phyloP scores from a whole-genome alignment of 768 basidiomycete species.

The Tulasnella sp. region DNA sequence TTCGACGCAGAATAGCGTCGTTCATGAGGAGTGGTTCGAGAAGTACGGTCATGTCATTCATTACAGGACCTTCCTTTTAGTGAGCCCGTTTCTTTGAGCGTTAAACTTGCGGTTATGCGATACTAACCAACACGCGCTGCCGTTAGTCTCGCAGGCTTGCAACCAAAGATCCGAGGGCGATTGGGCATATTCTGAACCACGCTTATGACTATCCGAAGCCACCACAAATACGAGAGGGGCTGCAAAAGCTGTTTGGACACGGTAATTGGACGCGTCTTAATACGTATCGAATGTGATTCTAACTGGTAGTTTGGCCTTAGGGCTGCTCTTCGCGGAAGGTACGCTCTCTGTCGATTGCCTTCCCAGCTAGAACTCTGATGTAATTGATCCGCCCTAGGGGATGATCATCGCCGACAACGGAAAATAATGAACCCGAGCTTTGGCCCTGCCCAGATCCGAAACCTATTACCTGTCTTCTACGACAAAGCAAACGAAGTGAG shows the following conservation, averaged over 20 bases:
- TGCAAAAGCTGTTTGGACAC: background rate
- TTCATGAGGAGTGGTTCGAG: constrained; percentile 8
- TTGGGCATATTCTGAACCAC: constrained; percentile 1
- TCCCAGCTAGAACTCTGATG: background rate
- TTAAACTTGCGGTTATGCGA: background rate
- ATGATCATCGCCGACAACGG: constrained; percentile 13
- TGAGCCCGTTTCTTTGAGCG: background rate
- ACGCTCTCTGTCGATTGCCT: background rate
- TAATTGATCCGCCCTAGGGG: background rate
- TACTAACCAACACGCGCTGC: background rate
- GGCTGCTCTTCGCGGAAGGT: constrained; percentile 11
- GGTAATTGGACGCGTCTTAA: background rate
- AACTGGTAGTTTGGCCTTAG: background rate
- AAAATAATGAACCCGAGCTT: constrained; percentile 52
- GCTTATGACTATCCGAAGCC: constrained; percentile 12
- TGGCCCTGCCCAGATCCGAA: constrained; percentile 50
- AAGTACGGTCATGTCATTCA: constrained; percentile 6
- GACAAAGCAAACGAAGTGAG: constrained; percentile 46
- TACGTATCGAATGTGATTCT: background rate
- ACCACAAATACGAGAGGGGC: background rate
- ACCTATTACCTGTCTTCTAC: constrained; percentile 49
- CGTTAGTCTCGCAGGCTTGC: constrained; percentile 5
- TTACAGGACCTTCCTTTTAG: background rate
- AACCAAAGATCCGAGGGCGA: constrained; percentile 16
- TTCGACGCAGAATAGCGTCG: background rate